Evolutionary conservation across 352 stramenopile genomes (phyloP), one percentile per base, ranked within the genome.

Genomic region (Pythium phragmiticola): DNA sequence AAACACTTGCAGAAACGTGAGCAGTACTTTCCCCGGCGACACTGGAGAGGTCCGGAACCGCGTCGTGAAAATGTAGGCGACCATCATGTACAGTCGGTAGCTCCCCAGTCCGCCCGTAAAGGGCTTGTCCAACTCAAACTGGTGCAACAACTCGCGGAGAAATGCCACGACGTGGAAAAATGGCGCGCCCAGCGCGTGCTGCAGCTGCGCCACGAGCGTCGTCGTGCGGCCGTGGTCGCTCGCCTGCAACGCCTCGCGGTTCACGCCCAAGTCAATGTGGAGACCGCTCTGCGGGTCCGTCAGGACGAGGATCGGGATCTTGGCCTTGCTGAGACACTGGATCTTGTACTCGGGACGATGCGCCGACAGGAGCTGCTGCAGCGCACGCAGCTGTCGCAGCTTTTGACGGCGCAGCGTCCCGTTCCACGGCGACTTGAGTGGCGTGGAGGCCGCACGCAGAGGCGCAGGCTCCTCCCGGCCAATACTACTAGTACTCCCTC

Each of bases 41-140:
- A 36, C 16, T 7, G 26, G 4, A 28, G 26, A 28, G 26, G 26
- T 28, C 26, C 26, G 26, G 8, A 79, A 72, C 28, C 53, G 57
- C 13, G 50, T 57, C 9, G 60, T 67, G 61, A 90, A 83, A 14
- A 94, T 70, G 50, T 75, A 84, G 9, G 81, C 82, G 21, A 92
- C 78, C 82, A 94, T 92, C 63, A 92, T 78, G 49, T 94, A 94
- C 19, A 94, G 65, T 3, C 85, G 78, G 60, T 87, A 94, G 67
- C 85, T 92, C 6, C 82, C 85, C 13, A 94, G 66, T 0, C 85
- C 85, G 16, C 82, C 85, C 11, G 82, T 90, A 59, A 88, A 92
- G 7, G 81, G 85, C 49, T 92, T 94, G 73, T 92, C 81, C 5
- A 94, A 68, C 3, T 87, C 78, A 30, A 88, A 88, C 54, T 92